Evolutionary conservation across 1,284 basidiomycete species (phyloP), one percentile per base, ranked within the genome.

Genomic region (Kalmanozyma brasiliensis): DNA sequence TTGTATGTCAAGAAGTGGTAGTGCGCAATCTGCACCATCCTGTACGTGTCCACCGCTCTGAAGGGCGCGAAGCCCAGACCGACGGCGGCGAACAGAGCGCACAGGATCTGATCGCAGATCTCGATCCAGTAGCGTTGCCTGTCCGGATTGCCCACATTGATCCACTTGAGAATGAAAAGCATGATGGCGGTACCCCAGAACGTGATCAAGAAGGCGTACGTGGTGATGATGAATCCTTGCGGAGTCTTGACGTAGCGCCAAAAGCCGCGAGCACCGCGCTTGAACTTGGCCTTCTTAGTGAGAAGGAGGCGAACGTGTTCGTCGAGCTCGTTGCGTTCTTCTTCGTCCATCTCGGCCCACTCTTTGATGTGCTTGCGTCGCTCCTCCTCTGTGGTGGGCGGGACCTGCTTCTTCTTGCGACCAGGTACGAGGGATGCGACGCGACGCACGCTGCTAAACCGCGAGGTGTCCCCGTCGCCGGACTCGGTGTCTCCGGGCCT

Each of bases 301-400:
- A 95, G 85, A 3, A 93, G 87, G 68, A 91, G 87, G 52, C 90
- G 87, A 20, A 95, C 90, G 84, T 94, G 92, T 33, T 86, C 84
- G 79, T 93, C 91, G 20, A 93, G 84, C 44, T 79, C 72, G 33
- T 73, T 64, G 26, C 79, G 70, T 42, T 80, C 78, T 13, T 78
- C 74, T 23, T 73, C 72, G 61, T 80, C 79, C 77, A 80, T 77
- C 9, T 72, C 60, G 4, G 58, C 59, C 76, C 77, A 80, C 13
- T 69, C 53, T 11, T 52, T 47, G 44, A 79, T 79, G 47, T 80
- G 79, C 29, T 62, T 66, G 23, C 65, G 55, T 4, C 59, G 59
- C 32, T 78, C 75, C 22, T 63, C 55, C 32, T 73, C 68, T n/a
- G 64, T 68, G 10, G 43, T 59, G 17, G 70, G 51, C 3, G 58